Percentiles rank a stretch among this genome's conserved stretches.
phyloP scores from a whole-genome alignment of 1,284 basidiomycete genomes.

The Clitocybe nebularis region DNA sequence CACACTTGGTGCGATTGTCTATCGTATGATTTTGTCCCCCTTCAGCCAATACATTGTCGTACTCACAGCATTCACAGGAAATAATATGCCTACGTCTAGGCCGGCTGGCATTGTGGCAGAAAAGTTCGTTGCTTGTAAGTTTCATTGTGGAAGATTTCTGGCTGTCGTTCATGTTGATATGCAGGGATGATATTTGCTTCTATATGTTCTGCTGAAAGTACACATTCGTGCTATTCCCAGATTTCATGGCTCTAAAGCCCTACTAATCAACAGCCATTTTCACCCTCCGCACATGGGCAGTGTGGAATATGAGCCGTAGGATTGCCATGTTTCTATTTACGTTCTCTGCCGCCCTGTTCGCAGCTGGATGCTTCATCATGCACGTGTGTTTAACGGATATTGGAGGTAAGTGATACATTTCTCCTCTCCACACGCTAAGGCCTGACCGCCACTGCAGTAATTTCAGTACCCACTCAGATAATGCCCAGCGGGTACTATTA shows the following conservation, averaged over 20 bases:
- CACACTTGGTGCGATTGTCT: neutral
- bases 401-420: neutral
- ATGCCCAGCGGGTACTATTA: neutral
- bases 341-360: conserved; percentile 6
- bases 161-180: neutral
- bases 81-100: neutral
- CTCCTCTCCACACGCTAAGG: neutral
- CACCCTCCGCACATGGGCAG: conserved; percentile 12
- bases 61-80: neutral
- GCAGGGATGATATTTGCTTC: neutral
- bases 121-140: neutral
- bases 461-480: neutral
- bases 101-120: neutral
- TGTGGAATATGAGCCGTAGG: conserved; percentile 9
- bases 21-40: neutral
- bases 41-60: too few species aligned
- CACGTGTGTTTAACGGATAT: neutral
- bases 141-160: neutral
- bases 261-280: conserved; percentile 6
- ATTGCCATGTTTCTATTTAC: conserved; percentile 5
- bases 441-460: neutral
- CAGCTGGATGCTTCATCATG: conserved; percentile 4
- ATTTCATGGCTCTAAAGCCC: too few species aligned
- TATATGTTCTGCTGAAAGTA: neutral
- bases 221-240: too few species aligned